Evolutionary conservation across 345 rosid genomes (phyloP).

Genomic region (Mallotus nudiflorus): DNA sequence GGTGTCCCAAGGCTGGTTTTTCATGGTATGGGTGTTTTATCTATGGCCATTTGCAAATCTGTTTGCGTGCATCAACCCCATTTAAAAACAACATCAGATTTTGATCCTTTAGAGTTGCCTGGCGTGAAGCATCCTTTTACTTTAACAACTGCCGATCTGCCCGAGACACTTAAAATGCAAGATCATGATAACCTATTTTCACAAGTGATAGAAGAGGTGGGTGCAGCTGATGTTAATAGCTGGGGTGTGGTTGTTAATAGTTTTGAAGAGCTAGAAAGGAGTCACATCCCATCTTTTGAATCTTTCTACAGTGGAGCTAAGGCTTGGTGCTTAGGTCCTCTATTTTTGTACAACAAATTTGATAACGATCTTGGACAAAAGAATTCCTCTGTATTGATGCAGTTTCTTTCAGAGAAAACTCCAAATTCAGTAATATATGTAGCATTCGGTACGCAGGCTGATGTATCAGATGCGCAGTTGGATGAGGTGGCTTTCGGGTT

Average conservation of each 20-base stretch:
- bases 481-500: slow-evolving; percentile 27
- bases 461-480: slow-evolving; percentile 17
- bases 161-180: background rate
- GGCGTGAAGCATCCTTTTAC: slow-evolving; percentile 20
- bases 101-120: slow-evolving; percentile 9
- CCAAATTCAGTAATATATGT: slow-evolving; percentile 17
- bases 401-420: slow-evolving; percentile 16
- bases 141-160: slow-evolving; percentile 16
- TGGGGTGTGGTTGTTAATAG: slow-evolving; percentile 30
- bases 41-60: slow-evolving; percentile 21
- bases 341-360: slow-evolving; percentile 9
- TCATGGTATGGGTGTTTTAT: slow-evolving; percentile 26
- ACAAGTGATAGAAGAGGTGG: slow-evolving; percentile 8
- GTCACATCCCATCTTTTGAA: slow-evolving; percentile 19
- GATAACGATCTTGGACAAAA: background rate
- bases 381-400: background rate
- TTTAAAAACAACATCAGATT: background rate
- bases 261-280: slow-evolving; percentile 23
- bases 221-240: slow-evolving; percentile 20
- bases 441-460: slow-evolving; percentile 28
- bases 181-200: background rate
- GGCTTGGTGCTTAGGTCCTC: slow-evolving; percentile 29
- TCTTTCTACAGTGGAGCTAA: slow-evolving; percentile 24
- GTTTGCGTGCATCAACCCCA: background rate
- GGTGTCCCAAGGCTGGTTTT: slow-evolving; percentile 24